Base-by-base conservation (phyloP, 1,284 basidiomycete species). In the Vanrija sp. region DNA sequence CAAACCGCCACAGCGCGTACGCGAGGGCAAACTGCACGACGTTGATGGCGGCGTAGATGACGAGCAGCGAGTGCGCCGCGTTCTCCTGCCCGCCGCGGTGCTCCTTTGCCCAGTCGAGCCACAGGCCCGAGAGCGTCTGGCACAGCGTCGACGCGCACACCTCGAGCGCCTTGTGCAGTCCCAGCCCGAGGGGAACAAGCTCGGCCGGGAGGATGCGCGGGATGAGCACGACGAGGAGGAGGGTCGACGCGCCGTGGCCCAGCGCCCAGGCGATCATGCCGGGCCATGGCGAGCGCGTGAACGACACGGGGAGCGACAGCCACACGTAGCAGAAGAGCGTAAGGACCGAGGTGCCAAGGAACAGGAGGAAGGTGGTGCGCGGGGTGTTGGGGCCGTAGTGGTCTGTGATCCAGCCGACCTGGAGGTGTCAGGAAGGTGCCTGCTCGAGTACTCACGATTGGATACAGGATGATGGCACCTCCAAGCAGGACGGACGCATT, bases 161-260 rank as follows among this genome's bases (percentile, higher is more conserved):
- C 66, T 89, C 88, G 57, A 89, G 77, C 65, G 84, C 84, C 72
- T 90, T 90, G 67, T 90, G 88, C 10, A 85, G 83, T 2, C 87
- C 88, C 0, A 90, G 78, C 2, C 87, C 87, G 1, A 88, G 88
- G 3, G 87, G 86, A 39, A 90, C 83, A 67, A 87, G 87, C 64
- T 85, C 85, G 16, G 81, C 65, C 1, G 84, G 82, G 0, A 90
- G 85, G 46, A 90, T 82, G 48, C 82, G 82, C 3, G 88, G 87
- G 0, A 89, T 87, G 45, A 90, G 79, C 19, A 89, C 80, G 12
- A 88, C 87, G 15, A 89, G 79, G 15, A 90, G 77, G 23, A 89
- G 86, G 84, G 67, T 29, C 34, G 86, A 80, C 68, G 86, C 87
- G 9, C 88, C 88, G 62, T 87, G 81, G 1, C 87, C 88, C n/a